Evolutionary conservation across 1,284 basidiomycete species (phyloP).

Genomic region (Boletellus deceptivus): DNA sequence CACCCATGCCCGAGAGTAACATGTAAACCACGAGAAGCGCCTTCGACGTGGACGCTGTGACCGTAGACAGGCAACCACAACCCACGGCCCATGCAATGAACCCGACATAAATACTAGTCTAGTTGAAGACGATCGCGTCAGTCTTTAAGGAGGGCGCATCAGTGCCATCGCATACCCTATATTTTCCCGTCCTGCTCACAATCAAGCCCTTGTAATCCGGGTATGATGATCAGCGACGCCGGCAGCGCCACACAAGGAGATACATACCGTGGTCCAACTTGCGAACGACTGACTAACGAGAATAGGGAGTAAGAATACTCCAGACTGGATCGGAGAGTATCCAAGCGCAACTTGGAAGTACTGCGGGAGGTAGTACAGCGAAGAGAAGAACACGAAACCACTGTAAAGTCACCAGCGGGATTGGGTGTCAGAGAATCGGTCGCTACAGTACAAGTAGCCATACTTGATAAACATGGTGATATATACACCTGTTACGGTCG

Average conservation of each 20-base stretch:
- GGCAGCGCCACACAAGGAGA: neutral
- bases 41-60: slow-evolving; percentile 48
- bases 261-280: slow-evolving; percentile 52
- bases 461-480: slow-evolving; percentile 67
- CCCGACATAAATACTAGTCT: slow-evolving; percentile 63
- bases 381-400: slow-evolving; percentile 59
- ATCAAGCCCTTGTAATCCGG: slow-evolving; percentile 49
- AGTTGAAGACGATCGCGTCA: slow-evolving; percentile 2
- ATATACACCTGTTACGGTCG: slow-evolving; percentile 69
- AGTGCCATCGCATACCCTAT: slow-evolving; percentile 42
- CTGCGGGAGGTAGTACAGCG: slow-evolving; percentile 67
- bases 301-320: slow-evolving; percentile 35
- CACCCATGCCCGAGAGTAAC: slow-evolving; percentile 65
- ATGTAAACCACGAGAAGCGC: slow-evolving; percentile 65
- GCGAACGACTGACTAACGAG: slow-evolving; percentile 56
- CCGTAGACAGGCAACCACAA: slow-evolving; percentile 65
- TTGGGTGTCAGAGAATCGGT: neutral
- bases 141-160: neutral
- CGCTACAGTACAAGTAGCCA: slow-evolving; percentile 11
- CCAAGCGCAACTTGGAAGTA: slow-evolving; percentile 74
- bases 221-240: slow-evolving; percentile 7
- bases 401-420: slow-evolving; percentile 25
- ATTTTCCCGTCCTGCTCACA: slow-evolving; percentile 65
- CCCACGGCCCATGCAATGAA: slow-evolving; percentile 72
- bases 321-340: slow-evolving; percentile 34